Evolutionary conservation across 2,329 filamentous ascomycete species (phyloP), one percentile per base, ranked within the genome.

Genomic region (Paecilomyces sp.): DNA sequence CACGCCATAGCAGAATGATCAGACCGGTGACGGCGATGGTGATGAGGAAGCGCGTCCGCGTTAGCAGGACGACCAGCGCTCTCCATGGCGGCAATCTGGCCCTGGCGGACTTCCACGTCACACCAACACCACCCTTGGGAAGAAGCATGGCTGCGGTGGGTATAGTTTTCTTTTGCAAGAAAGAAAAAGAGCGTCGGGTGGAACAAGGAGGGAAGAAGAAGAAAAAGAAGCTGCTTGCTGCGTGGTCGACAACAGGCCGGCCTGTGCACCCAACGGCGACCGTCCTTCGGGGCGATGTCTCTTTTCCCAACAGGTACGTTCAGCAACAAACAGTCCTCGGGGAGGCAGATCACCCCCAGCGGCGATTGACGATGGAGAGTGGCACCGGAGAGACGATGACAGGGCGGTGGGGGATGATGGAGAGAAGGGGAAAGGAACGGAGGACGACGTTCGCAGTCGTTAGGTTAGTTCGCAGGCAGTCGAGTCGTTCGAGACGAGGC

Each of bases 81-180:
- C 91, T 85, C 67, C 86, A 87, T 60, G 91, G 88, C 52, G 92
- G 91, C 67, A 97, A 79, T 70, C 86, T 85, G 69, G 89, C 83
- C 79, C 86, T 90, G 66, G 92, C 89, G 66, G 90, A 89, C 82
- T 96, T 97, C 92, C 93, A 97, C 75, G 87, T 92, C 71, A 93
- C 84, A 74, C 91, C 90, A 75, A 93, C 84, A 74, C 91, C 90
- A 75, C 89, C 90, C 78, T 96, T 96, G 65, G 91, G 90, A 68
- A 95, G 86, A 80, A 97, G 86, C 92, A 97, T 97, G 63, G 66
- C 80, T 71, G 55, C 57, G 6, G 7, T 31, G 30, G 6, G 30
- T 33, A 33, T 33, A 33, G 2, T 9, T 33, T 33, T 33, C 11
- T 33, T 33, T 33, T 11, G 31, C 2, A 9, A 33, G 8, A 33